These are phyloP conservation scores for Xylaria nigripes DNA, from an alignment of 495 filamentous ascomycete species.

Conservation along the genomic window DNA sequence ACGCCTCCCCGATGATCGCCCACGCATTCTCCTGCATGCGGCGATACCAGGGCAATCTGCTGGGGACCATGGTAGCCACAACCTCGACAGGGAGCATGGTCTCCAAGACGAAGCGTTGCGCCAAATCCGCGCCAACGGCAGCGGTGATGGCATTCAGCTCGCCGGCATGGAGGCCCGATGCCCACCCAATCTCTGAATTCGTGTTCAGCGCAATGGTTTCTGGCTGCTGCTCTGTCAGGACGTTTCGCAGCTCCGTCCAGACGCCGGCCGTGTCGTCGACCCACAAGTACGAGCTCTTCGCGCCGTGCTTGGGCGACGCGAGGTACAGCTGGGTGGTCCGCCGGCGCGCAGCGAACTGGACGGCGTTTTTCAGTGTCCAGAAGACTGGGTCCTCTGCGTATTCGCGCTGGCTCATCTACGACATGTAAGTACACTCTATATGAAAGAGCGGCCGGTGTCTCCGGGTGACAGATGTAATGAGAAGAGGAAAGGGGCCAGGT, in stretches of 20 bases:
- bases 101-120: slow-evolving; percentile 26
- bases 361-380: slow-evolving; percentile 38
- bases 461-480: too few species aligned
- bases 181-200: slow-evolving; percentile 33
- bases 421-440: too few species aligned
- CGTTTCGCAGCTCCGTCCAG: slow-evolving; percentile 26
- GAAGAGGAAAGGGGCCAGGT: slow-evolving; percentile 2
- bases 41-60: slow-evolving; percentile 32
- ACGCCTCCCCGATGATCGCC: slow-evolving; percentile 40
- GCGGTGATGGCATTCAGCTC: slow-evolving; percentile 28
- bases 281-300: slow-evolving; percentile 26
- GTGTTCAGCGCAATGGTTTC: slow-evolving; percentile 34
- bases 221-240: slow-evolving; percentile 27
- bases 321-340: slow-evolving; percentile 38
- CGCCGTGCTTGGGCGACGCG: slow-evolving; percentile 21
- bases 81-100: slow-evolving; percentile 39
- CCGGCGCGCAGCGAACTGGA: slow-evolving; percentile 37
- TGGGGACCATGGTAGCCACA: slow-evolving; percentile 35
- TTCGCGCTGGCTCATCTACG: slow-evolving; percentile 41
- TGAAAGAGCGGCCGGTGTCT: too few species aligned
- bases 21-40: slow-evolving; percentile 40
- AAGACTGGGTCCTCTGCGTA: slow-evolving; percentile 43
- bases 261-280: slow-evolving; percentile 37
- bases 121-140: slow-evolving; percentile 30
- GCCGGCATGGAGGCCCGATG: slow-evolving; percentile 37